These are phyloP conservation scores for Gnetum montanum DNA, from an alignment of 75 land plant species.

Conservation along the genomic window DNA sequence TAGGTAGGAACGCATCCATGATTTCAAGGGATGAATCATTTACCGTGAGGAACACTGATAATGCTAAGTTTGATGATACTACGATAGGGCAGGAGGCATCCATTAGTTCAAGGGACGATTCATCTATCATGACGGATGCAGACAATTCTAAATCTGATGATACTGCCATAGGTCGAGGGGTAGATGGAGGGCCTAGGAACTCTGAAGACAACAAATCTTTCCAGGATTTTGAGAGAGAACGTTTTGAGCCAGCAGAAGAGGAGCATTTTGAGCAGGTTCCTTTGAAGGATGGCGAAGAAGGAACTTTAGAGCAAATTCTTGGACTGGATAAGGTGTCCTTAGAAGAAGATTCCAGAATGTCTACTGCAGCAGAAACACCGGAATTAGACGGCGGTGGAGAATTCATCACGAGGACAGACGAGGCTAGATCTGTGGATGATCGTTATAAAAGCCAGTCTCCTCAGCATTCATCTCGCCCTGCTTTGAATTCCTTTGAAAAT, in stretches of 20 bases:
- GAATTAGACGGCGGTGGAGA: neutral
- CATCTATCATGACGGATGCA: neutral
- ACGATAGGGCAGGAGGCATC: too few species aligned
- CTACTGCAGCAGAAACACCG: conserved; percentile 14
- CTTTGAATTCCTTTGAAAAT: conserved; percentile 7
- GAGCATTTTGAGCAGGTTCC: conserved; percentile 28
- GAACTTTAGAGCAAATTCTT: conserved; percentile 5
- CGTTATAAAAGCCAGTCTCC: neutral
- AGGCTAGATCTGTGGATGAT: neutral
- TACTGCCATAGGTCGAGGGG: neutral
- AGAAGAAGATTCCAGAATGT: conserved; percentile 8
- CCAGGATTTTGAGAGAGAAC: neutral
- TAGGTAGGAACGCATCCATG: neutral
- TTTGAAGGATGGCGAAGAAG: neutral
- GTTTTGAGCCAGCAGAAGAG: too few species aligned
- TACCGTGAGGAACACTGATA: too few species aligned
- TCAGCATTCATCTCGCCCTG: neutral
- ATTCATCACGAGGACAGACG: neutral
- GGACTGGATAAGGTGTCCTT: conserved; percentile 26
- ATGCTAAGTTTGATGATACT: too few species aligned
- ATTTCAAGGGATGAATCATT: too few species aligned
- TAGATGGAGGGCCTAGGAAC: too few species aligned
- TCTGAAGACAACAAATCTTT: neutral
- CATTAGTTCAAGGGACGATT: neutral
- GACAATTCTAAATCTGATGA: too few species aligned